Conservation (phyloP, 2,329 filamentous ascomycete genomes). For the Cadophora luteo-olivacea region DNA sequence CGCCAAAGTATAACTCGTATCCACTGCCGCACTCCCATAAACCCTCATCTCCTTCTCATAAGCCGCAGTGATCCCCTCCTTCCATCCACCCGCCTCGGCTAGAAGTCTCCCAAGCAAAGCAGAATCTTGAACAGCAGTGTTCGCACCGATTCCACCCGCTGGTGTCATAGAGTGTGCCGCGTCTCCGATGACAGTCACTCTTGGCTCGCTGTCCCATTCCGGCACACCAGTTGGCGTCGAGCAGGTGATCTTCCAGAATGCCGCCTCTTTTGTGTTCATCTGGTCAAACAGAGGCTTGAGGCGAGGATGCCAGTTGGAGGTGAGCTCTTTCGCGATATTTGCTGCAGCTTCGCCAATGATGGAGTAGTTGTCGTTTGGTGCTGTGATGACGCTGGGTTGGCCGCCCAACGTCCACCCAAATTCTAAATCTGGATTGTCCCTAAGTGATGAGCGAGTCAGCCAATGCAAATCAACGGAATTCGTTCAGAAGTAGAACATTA, state of each 20-base stretch:
- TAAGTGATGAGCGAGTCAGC: not conserved
- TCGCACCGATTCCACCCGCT: slow-evolving; percentile 61
- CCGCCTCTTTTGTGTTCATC: slow-evolving; percentile 62
- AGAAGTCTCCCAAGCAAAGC: slow-evolving; percentile 60
- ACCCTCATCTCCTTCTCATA: slow-evolving; percentile 69
- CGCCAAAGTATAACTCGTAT: slow-evolving; percentile 58
- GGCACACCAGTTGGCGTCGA: slow-evolving; percentile 65
- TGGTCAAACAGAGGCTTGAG: slow-evolving; percentile 63
- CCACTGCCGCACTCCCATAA: slow-evolving; percentile 63
- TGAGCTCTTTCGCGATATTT: slow-evolving; percentile 61
- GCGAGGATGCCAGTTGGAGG: slow-evolving; percentile 60
- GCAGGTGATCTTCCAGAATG: slow-evolving; percentile 72
- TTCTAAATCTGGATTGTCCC: slow-evolving; percentile 58
- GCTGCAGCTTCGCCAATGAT: slow-evolving; percentile 64
- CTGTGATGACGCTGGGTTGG: slow-evolving; percentile 60
- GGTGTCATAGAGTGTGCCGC: slow-evolving; percentile 65
- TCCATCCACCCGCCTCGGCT: slow-evolving; percentile 58
- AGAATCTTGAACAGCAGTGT: slow-evolving; percentile 62
- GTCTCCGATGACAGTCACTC: slow-evolving; percentile 65
- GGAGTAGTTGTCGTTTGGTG: slow-evolving; percentile 65
- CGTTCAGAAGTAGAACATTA: not conserved
- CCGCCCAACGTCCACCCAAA: slow-evolving; percentile 71
- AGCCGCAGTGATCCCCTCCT: slow-evolving; percentile 58
- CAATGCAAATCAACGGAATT: not conserved
- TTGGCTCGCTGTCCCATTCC: slow-evolving; percentile 62